phyloP scores from a whole-genome alignment of 768 basidiomycete species.

The Imleria badia region DNA sequence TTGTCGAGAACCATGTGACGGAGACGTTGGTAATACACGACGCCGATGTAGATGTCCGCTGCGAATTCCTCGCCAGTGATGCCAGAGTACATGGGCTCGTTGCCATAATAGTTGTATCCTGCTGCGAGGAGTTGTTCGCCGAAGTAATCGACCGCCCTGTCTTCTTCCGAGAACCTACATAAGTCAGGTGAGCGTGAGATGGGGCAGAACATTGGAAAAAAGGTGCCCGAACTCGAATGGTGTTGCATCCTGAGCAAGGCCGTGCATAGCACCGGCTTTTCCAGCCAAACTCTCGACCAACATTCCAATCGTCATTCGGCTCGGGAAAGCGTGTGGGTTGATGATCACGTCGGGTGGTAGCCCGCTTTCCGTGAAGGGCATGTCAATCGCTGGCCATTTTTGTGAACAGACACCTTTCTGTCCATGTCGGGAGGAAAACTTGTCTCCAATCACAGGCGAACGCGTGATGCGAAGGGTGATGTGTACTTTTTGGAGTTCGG shows the following conservation, averaged over 20 bases:
- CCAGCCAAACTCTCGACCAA: slow-evolving; percentile 99
- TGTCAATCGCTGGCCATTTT: slow-evolving; percentile 96
- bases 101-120: slow-evolving; percentile 98
- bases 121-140: slow-evolving; percentile 91
- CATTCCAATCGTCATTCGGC: slow-evolving; percentile 99
- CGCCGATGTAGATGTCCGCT: slow-evolving; percentile 97
- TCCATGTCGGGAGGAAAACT: slow-evolving; percentile 98
- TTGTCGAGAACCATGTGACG: slow-evolving; percentile 99
- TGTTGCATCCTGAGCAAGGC: slow-evolving; percentile 96
- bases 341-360: slow-evolving; percentile 99
- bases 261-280: slow-evolving; percentile 99
- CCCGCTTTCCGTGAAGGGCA: slow-evolving; percentile 98
- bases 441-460: slow-evolving; percentile 97
- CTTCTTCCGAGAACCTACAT: slow-evolving; percentile 86
- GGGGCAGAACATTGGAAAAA: slow-evolving; percentile 3
- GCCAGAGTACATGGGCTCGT: slow-evolving; percentile 99
- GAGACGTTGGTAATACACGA: slow-evolving; percentile 97
- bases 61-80: slow-evolving; percentile 99
- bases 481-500: slow-evolving; percentile 89
- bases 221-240: slow-evolving; percentile 80
- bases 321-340: slow-evolving; percentile 99
- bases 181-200: slow-evolving; percentile 9
- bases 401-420: slow-evolving; percentile 99
- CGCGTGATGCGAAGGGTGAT: slow-evolving; percentile 92
- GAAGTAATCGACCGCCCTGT: slow-evolving; percentile 97